Conservation (phyloP, 2,329 filamentous ascomycete genomes). For the Capronia coronata region DNA sequence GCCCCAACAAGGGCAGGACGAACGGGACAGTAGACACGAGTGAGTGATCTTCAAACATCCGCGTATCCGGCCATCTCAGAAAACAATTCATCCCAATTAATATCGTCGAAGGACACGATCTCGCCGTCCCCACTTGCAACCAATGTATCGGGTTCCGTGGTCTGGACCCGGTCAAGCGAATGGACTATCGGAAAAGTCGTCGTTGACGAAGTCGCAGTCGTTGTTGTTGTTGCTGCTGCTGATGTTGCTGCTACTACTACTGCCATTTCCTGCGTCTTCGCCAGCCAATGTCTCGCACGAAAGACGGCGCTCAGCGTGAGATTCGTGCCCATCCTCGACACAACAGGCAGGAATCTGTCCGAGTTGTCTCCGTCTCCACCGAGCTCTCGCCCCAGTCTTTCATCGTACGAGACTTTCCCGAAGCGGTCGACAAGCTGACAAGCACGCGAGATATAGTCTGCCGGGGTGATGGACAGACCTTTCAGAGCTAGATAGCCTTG, state of each 20-base stretch:
- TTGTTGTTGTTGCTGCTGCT: background rate
- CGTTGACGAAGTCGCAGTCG: background rate
- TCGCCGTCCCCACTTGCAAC: background rate
- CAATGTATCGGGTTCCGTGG: background rate
- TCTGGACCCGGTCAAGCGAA: background rate
- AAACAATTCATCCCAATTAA: slow-evolving; percentile 2
- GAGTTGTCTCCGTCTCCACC: too few relatives aligned
- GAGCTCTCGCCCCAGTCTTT: too few relatives aligned
- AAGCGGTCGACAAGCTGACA: background rate
- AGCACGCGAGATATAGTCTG: background rate
- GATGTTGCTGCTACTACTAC: background rate
- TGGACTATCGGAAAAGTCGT: background rate
- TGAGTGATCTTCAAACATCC: too few relatives aligned
- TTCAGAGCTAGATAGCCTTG: background rate
- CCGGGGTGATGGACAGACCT: background rate
- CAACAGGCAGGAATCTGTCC: background rate
- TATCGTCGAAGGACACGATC: background rate
- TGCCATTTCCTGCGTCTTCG: too few relatives aligned
- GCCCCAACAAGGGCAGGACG: background rate
- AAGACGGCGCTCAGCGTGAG: background rate
- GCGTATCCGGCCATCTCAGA: background rate
- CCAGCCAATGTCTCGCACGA: background rate
- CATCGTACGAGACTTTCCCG: background rate
- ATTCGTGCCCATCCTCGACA: slow-evolving; percentile 3
- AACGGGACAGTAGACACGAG: too few relatives aligned